phyloP scores from a whole-genome alignment of 1,284 basidiomycete species.

The Tilletiaria anomala region DNA sequence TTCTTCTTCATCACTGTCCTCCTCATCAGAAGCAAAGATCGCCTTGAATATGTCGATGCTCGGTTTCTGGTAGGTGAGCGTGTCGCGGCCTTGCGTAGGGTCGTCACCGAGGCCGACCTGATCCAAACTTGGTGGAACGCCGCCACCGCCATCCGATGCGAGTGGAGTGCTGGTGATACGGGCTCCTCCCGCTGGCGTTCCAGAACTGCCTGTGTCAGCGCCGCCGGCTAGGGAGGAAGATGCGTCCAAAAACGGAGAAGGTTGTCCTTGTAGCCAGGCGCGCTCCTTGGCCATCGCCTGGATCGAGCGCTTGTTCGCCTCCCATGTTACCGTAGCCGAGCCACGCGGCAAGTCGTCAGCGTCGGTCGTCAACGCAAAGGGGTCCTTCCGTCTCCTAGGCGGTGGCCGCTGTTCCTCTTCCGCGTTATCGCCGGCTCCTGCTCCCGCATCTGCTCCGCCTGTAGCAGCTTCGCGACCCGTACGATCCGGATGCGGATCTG shows the following conservation, averaged over 20 bases:
- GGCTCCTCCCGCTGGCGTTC: too few relatives aligned
- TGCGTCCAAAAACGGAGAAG: too few relatives aligned
- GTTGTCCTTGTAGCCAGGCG: too few relatives aligned
- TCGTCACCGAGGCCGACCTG: conserved; percentile 72
- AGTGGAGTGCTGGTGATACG: too few relatives aligned
- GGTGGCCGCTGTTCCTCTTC: conserved; percentile 6
- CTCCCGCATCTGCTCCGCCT: background rate
- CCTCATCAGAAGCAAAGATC: conserved; percentile 48
- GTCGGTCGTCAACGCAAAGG: background rate
- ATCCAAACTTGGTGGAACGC: too few relatives aligned
- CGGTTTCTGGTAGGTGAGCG: conserved; percentile 69
- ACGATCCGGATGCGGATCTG: conserved; percentile 57
- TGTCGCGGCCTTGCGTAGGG: conserved; percentile 68
- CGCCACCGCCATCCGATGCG: too few relatives aligned
- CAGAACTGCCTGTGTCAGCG: too few relatives aligned
- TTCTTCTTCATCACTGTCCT: conserved; percentile 70
- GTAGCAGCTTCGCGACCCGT: conserved; percentile 6
- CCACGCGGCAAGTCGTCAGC: too few relatives aligned
- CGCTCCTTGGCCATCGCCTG: conserved; percentile 3
- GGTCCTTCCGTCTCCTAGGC: conserved; percentile 4
- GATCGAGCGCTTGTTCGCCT: conserved; percentile 6
- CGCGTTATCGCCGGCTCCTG: conserved; percentile 6
- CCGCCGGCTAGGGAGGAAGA: too few relatives aligned
- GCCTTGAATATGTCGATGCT: conserved; percentile 83
- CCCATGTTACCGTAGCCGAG: conserved; percentile 8